A percentile compares a stretch with the other conserved stretches of the same genome.
phyloP scores from a whole-genome alignment of 2,329 filamentous ascomycete genomes.

The Hymenotorrendiella dingleyae region DNA sequence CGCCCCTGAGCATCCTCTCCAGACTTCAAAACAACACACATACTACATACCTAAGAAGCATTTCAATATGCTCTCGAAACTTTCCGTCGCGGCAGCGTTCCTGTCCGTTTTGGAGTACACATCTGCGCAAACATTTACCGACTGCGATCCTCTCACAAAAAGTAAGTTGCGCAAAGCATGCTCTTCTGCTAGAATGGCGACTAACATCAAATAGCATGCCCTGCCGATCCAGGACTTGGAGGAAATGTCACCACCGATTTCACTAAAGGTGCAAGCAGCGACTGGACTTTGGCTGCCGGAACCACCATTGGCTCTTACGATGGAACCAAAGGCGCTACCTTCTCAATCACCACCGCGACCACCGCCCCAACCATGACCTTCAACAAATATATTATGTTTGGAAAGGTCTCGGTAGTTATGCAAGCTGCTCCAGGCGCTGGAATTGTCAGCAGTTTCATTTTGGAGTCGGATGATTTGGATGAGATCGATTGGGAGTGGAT shows the following conservation, averaged over 20 bases:
- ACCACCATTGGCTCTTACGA: slow-evolving; percentile 36
- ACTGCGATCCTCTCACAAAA: slow-evolving; percentile 38
- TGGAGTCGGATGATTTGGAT: slow-evolving; percentile 45
- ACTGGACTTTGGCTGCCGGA: slow-evolving; percentile 51
- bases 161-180: slow-evolving; percentile 18
- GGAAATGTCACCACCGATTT: slow-evolving; percentile 37
- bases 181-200: neutral
- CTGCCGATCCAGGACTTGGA: slow-evolving; percentile 38
- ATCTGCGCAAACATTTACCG: slow-evolving; percentile 40
- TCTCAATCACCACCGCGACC: slow-evolving; percentile 40
- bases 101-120: slow-evolving; percentile 19
- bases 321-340: slow-evolving; percentile 39
- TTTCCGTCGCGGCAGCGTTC: slow-evolving; percentile 17
- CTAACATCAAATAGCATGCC: slow-evolving; percentile 31
- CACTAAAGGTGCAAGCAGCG: slow-evolving; percentile 35
- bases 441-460: slow-evolving; percentile 43
- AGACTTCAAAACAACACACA: neutral
- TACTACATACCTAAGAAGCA: neutral
- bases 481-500: slow-evolving; percentile 47
- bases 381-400: slow-evolving; percentile 48
- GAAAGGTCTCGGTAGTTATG: slow-evolving; percentile 42
- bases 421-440: slow-evolving; percentile 42
- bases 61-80: slow-evolving; percentile 20
- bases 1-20: too few relatives aligned
- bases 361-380: slow-evolving; percentile 42